Percentiles rank a stretch among this genome's conserved stretches.
Evolutionary conservation across 768 basidiomycete species (phyloP).

Genomic region (Russula compacta): DNA sequence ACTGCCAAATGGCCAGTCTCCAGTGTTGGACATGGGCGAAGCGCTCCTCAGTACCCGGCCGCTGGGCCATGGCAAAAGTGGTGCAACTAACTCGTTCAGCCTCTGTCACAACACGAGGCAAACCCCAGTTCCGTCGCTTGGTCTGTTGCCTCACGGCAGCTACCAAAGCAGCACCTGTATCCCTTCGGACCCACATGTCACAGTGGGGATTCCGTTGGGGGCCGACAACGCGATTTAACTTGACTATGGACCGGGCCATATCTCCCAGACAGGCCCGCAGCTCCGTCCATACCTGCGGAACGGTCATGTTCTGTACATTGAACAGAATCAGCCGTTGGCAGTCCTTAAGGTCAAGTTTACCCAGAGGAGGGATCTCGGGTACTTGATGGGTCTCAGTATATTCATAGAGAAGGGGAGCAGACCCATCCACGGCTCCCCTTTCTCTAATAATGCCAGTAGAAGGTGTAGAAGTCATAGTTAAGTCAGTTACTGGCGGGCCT

Average conservation of each 20-base stretch:
- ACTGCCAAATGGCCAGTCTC: too few relatives aligned
- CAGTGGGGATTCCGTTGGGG: neutral
- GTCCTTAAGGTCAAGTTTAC: neutral
- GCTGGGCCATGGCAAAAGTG: neutral
- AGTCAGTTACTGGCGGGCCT: neutral
- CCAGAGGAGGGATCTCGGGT: neutral
- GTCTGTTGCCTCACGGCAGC: neutral
- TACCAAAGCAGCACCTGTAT: neutral
- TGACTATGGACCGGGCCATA: too few relatives aligned
- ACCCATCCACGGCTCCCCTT: neutral
- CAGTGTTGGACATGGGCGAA: too few relatives aligned
- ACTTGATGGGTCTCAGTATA: neutral
- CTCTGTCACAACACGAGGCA: neutral
- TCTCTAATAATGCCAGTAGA: neutral
- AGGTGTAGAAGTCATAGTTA: neutral
- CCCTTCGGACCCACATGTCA: neutral
- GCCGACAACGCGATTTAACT: too few relatives aligned
- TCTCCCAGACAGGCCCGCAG: too few relatives aligned
- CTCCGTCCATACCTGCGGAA: too few relatives aligned
- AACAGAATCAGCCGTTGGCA: too few relatives aligned
- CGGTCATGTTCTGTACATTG: too few relatives aligned
- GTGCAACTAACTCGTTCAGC: neutral
- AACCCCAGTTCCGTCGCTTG: neutral
- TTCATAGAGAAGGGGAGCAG: neutral
- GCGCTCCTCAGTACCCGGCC: too few relatives aligned